Evolutionary conservation across 108 stramenopile genomes (phyloP).

Genomic region (Cyclotella sp.): DNA sequence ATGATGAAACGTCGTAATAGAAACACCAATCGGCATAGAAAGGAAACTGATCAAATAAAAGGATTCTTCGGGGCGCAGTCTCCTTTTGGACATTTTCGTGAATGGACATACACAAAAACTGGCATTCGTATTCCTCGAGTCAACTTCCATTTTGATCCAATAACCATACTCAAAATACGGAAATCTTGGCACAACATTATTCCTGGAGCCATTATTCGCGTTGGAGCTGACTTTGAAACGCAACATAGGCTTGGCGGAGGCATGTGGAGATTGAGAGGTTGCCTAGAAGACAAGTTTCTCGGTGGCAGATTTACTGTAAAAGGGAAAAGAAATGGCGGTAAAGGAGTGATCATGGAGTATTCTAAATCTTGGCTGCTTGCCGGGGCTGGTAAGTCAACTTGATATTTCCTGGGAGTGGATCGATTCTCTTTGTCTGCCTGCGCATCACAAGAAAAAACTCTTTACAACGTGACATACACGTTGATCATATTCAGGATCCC

Average conservation of each 20-base stretch:
- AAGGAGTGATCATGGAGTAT: conserved; percentile 42
- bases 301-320: conserved; percentile 42
- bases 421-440: no score
- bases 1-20: conserved; percentile 20
- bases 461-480: background rate
- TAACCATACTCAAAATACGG: conserved; percentile 47
- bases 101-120: conserved; percentile 41
- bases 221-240: conserved; percentile 52
- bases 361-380: conserved; percentile 49
- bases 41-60: conserved; percentile 6
- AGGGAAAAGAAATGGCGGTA: conserved; percentile 19
- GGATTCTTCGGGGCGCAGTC: conserved; percentile 5
- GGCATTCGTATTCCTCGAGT: conserved; percentile 48
- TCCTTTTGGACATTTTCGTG: conserved; percentile 34
- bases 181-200: conserved; percentile 45
- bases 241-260: conserved; percentile 36
- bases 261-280: conserved; percentile 43
- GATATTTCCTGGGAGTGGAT: background rate
- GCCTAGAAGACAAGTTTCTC: conserved; percentile 44
- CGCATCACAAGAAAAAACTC: no score
- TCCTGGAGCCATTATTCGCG: conserved; percentile 41
- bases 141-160: conserved; percentile 42
- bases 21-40: background rate
- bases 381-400: conserved; percentile 27
- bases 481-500: conserved; percentile 6